Percentiles rank a stretch among this genome's conserved stretches.
phyloP scores from a whole-genome alignment of 1,284 basidiomycete genomes.

The Cryptococcus deneoformans region DNA sequence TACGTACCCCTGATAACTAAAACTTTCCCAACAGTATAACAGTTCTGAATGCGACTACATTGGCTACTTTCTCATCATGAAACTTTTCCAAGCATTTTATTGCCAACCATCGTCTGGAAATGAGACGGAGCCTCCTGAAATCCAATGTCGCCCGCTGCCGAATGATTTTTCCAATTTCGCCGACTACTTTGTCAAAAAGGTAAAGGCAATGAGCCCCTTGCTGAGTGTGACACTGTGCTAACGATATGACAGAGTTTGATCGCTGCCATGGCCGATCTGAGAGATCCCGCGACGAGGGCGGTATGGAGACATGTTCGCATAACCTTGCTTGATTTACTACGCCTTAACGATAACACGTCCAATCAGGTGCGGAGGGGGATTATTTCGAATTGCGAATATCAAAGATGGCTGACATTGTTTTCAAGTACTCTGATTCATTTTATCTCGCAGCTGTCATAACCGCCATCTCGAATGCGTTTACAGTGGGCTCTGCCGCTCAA shows the following conservation, averaged over 20 bases:
- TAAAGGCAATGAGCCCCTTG: conserved; percentile 39
- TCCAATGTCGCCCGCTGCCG: conserved; percentile 82
- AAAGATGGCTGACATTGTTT: not conserved
- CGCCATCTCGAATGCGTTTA: conserved; percentile 59
- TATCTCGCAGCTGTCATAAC: conserved; percentile 88
- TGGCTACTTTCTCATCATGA: conserved; percentile 93
- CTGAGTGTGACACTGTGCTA: conserved; percentile 5
- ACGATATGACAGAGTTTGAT: conserved; percentile 22
- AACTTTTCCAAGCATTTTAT: conserved; percentile 83
- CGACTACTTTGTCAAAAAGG: conserved; percentile 94
- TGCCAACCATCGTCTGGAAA: conserved; percentile 81
- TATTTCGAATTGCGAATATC: not conserved
- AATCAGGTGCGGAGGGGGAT: conserved; percentile 63
- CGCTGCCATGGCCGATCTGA: conserved; percentile 33
- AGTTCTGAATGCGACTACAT: conserved; percentile 52
- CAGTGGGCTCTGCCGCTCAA: conserved; percentile 22
- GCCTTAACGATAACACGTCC: conserved; percentile 91
- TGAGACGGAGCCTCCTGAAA: conserved; percentile 73
- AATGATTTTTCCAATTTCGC: conserved; percentile 91
- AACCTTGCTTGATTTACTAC: conserved; percentile 84
- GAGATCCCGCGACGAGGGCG: conserved; percentile 30
- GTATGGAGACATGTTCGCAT: conserved; percentile 81
- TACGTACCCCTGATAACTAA: not conserved
- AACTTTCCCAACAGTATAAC: conserved; percentile 26
- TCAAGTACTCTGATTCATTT: conserved; percentile 82